Conservation (phyloP, 176 grass and related monocot species). For the Thalia dealbata region DNA sequence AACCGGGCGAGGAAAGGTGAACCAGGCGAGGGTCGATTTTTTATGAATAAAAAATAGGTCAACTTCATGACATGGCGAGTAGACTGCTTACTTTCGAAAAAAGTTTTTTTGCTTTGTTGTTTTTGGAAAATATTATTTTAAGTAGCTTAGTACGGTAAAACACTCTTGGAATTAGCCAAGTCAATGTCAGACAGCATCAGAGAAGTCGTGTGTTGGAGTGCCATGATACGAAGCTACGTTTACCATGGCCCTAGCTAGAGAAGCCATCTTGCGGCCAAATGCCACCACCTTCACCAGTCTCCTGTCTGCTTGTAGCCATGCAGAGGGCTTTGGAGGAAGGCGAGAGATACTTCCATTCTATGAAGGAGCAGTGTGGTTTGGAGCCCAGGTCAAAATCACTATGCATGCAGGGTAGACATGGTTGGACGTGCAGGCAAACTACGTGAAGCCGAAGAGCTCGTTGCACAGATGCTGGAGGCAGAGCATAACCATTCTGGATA, state of each 20-base stretch:
- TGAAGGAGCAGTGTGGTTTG: conserved; percentile 4
- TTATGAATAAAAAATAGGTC: too few relatives aligned
- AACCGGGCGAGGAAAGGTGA: too few relatives aligned
- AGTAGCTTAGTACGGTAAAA: too few relatives aligned
- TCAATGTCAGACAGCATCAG: conserved; percentile 9
- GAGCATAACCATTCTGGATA: conserved; percentile 9
- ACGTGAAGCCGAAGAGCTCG: conserved; percentile 19
- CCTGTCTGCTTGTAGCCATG: conserved; percentile 23
- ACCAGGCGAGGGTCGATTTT: too few relatives aligned
- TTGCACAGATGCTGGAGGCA: conserved; percentile 16
- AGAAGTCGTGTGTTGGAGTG: conserved; percentile 23
- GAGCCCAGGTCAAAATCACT: conserved; percentile 18
- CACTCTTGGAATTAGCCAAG: conserved; percentile 2
- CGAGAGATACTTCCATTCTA: conserved; percentile 16
- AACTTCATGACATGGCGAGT: too few relatives aligned
- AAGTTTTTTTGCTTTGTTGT: too few relatives aligned
- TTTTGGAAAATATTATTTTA: too few relatives aligned
- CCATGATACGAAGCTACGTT: conserved; percentile 22
- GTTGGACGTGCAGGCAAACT: conserved; percentile 26
- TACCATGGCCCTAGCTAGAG: conserved; percentile 14
- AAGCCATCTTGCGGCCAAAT: conserved; percentile 8
- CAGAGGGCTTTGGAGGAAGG: conserved; percentile 11
- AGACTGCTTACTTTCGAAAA: too few relatives aligned
- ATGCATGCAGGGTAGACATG: conserved; percentile 23
- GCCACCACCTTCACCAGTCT: conserved; percentile 25